phyloP scores from a whole-genome alignment of 768 basidiomycete genomes.

The Tulasnella sp. region DNA sequence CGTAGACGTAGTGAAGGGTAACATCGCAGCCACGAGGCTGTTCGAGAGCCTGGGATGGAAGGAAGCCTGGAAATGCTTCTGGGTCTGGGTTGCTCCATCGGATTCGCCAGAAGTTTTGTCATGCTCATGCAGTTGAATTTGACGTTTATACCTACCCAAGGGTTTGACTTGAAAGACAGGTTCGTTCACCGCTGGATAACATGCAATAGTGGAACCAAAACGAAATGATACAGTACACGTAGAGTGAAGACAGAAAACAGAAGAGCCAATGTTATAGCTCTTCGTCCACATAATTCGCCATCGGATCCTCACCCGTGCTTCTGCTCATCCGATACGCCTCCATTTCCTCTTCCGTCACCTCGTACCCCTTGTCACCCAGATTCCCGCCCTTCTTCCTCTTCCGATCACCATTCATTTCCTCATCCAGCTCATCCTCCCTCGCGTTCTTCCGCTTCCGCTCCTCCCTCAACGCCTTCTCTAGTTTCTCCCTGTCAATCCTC shows the following conservation, averaged over 20 bases:
- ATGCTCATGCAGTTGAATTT: too few relatives aligned
- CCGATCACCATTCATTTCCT: neutral
- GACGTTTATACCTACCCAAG: too few relatives aligned
- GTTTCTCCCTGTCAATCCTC: constrained; percentile 11
- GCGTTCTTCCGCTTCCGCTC: constrained; percentile 12
- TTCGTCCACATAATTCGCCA: constrained; percentile 14
- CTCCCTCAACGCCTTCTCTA: constrained; percentile 4
- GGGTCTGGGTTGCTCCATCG: too few relatives aligned
- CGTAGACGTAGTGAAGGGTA: too few relatives aligned
- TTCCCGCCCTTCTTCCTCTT: constrained; percentile 1
- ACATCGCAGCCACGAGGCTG: too few relatives aligned
- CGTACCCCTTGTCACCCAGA: constrained; percentile 2
- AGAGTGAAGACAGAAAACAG: neutral
- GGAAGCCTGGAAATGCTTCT: too few relatives aligned
- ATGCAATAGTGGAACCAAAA: neutral
- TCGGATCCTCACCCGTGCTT: constrained; percentile 11
- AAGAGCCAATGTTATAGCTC: neutral
- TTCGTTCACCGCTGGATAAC: too few relatives aligned
- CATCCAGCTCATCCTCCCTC: constrained; percentile 10
- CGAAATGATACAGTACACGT: neutral
- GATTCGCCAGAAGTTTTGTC: too few relatives aligned
- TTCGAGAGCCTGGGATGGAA: too few relatives aligned
- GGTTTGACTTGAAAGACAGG: too few relatives aligned
- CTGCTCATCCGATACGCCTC: constrained; percentile 9
- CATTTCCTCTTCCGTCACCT: constrained; percentile 12